phyloP scores from a whole-genome alignment of 164 flowering plant genomes.

The Vitis rotundifolia region DNA sequence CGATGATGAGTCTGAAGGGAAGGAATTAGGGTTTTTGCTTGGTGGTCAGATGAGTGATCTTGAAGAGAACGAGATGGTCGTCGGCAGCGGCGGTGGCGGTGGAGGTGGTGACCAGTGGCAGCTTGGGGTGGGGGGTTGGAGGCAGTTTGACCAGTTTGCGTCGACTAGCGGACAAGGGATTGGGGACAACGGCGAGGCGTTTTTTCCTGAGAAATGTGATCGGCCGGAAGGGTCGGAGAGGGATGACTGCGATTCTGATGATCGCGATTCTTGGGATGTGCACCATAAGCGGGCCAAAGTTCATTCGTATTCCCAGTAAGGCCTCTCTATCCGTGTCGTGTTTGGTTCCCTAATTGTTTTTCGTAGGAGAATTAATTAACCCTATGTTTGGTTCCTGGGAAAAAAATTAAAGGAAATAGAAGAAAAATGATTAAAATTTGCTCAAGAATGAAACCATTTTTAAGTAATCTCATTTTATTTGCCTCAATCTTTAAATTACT shows the following conservation, averaged over 20 bases:
- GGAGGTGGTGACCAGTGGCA: conserved; percentile 9
- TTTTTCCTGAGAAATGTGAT: too few species aligned
- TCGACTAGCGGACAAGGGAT: conserved; percentile 14
- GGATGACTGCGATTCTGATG: conserved; percentile 11
- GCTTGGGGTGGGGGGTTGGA: conserved; percentile 20
- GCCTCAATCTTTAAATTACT: too few species aligned
- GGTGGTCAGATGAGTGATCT: conserved; percentile 6
- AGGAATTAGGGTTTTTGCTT: conserved; percentile 9
- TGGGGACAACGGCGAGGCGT: not conserved
- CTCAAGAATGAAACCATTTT: too few species aligned
- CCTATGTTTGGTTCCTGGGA: too few species aligned
- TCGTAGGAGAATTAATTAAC: too few species aligned
- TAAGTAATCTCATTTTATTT: too few species aligned
- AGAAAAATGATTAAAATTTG: too few species aligned
- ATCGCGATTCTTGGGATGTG: conserved; percentile 34
- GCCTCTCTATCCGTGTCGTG: not conserved
- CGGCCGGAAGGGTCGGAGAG: not conserved
- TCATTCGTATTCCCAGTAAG: conserved; percentile 52
- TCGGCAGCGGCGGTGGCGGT: not conserved
- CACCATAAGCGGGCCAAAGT: conserved; percentile 78
- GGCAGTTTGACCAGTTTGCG: conserved; percentile 12
- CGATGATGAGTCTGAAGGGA: conserved; percentile 24
- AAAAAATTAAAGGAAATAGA: too few species aligned
- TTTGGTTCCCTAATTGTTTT: too few species aligned
- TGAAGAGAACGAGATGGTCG: conserved; percentile 12